Evolutionary conservation across 164 flowering plant genomes (phyloP), one percentile per base, ranked within the genome.

Genomic region (Tinospora cordifolia): DNA sequence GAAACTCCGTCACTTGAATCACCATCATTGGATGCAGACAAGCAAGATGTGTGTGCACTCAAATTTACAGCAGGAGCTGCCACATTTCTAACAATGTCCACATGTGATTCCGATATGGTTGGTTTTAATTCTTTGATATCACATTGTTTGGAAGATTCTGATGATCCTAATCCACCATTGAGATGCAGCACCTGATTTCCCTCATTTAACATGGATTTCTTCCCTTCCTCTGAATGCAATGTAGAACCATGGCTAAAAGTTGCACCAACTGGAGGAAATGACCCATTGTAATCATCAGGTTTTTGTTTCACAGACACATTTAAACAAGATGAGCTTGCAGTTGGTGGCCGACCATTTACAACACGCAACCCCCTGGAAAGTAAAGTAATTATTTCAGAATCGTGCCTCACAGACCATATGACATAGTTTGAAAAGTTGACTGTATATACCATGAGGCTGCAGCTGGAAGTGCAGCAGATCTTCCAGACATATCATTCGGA

Each of bases 371-470:
- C 99, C 99, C 99, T 94, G 83, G 10, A 8, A 47, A 62, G 17
- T 6, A 69, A 64, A 62, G 40, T 66, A 51, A 54, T 54, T 14
- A 6, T 54, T 21, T 54, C n/a, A 54, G 60, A 3, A n/a, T 22
- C 7, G 60, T 54, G 5, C 60, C 60, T 21, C 21, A 54, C 6
- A 3, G 60, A 54, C 60, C 8, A 54, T 6, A 54, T 19, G 58
- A 19, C 34, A 51, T 36, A 51, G 54, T 13, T 6, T 27, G 62
- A 0, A 57, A 1, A 62, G 63, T 6, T 17, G 46, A 63, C 36
- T 34, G 8, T 72, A 66, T 85, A 95, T 85, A 95, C 99, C 98
- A 95, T 60, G 92, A 82, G 19, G 98, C 91, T 68, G 90, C 93
- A 36, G 94, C 85, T 44, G 99, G 99, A 71, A 92, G 93, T 67